Evolutionary conservation across 169 alveolate genomes (phyloP), one percentile per base, ranked within the genome.

Genomic region (Cryptosporidium baileyi): DNA sequence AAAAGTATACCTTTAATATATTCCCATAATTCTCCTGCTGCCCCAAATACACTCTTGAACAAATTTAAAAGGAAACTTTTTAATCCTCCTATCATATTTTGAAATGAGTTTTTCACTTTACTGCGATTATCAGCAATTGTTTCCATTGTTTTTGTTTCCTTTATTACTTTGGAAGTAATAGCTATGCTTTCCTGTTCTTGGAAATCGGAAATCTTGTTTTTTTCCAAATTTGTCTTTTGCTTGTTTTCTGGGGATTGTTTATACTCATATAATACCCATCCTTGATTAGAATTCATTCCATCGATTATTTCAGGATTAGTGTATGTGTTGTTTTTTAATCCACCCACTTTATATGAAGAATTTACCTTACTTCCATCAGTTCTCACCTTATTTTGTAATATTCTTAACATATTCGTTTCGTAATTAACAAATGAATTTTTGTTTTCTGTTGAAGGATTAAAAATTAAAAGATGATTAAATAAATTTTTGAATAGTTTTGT

Each of bases 21-120:
- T 38, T 74, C 74, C 85, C 85, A 74, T 2, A 74, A 26, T 38
- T 74, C 85, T 15, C 74, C 67, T 40, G 85, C 85, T 24, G 74
- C 85, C 5, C 85, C 85, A 57, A 74, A 57, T 24, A 74, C 49
- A 57, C 63, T 74, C 7, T 51, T 74, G 36, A 74, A 74, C 19
- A 74, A 11, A 32, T 74, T 51, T 22, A 74, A 38, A 22, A 74
- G 67, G 34, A 74, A 74, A 38, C 67, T 36, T 26, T 74, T 74
- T 51, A 74, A 19, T n/a, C 85, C 85, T 22, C 85, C 67, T 8
- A 74, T 57, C 85, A 74, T 74, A 54, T 57, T 45, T 74, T 74
- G 85, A 74, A 74, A 74, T 7, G 85, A 51, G 34, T 54, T 51
- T 22, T 74, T 74, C 4, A 57, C 63, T 36, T 61, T 40, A 7